These are phyloP conservation scores for Vigna trinervia DNA, from an alignment of 306 rosid species.

Conservation along the genomic window DNA sequence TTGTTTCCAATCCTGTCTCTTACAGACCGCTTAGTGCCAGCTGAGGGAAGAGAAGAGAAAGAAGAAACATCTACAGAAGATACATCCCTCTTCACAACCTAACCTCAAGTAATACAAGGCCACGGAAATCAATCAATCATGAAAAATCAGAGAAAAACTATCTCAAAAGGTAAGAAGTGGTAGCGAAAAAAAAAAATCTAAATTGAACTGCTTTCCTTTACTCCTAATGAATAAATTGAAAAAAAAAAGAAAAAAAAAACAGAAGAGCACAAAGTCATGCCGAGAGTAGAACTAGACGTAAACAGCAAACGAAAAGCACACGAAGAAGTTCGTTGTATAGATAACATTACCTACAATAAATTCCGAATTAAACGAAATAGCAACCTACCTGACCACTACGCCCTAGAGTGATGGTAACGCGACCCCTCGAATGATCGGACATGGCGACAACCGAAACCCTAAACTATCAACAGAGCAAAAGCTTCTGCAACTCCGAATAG, in stretches of 20 bases:
- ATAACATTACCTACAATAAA: neutral
- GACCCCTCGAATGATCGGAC: slow-evolving; percentile 72
- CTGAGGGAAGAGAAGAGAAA: slow-evolving; percentile 50
- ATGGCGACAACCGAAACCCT: slow-evolving; percentile 65
- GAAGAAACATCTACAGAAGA: slow-evolving; percentile 54
- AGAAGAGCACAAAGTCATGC: neutral
- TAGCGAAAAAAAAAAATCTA: slow-evolving; percentile 8
- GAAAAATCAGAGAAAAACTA: slow-evolving; percentile 20
- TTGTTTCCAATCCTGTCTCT: slow-evolving; percentile 86
- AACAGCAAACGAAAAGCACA: slow-evolving; percentile 7
- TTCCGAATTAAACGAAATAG: slow-evolving; percentile 13
- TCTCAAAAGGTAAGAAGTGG: slow-evolving; percentile 5
- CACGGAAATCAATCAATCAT: slow-evolving; percentile 36
- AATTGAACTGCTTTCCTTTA: neutral
- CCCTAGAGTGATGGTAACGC: slow-evolving; percentile 92
- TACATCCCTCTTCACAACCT: slow-evolving; percentile 85
- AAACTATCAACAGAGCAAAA: slow-evolving; percentile 44
- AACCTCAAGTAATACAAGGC: slow-evolving; percentile 42
- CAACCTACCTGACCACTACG: slow-evolving; percentile 79
- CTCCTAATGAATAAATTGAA: slow-evolving; percentile 12
- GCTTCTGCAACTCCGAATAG: slow-evolving; percentile 14
- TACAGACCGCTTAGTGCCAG: slow-evolving; percentile 84
- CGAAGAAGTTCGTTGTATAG: slow-evolving; percentile 12
- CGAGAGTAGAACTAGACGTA: neutral
- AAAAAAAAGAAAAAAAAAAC: neutral